A percentile compares a stretch with the other conserved stretches of the same genome.
Evolutionary conservation across 257 asterid species (phyloP).

Genomic region (Nicotiana tabacum): DNA sequence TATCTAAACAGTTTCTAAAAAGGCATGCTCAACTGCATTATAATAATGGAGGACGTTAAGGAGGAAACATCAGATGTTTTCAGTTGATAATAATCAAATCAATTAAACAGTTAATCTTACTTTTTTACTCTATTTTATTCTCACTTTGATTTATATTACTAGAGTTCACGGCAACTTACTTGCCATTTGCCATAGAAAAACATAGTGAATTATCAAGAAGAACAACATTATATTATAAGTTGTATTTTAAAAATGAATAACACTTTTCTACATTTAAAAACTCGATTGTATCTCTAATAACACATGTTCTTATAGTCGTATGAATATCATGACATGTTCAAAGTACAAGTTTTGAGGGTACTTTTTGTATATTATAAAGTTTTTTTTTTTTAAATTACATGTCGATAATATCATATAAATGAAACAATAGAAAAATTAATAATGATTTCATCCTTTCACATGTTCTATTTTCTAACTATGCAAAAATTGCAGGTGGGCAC

Average conservation of each 20-base stretch:
- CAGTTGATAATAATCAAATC: neutral
- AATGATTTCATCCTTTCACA: neutral
- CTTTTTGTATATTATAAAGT: no score
- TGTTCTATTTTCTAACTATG: neutral
- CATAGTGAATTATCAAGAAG: neutral
- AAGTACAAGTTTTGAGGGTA: no score
- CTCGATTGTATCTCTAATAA: neutral
- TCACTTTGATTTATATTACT: neutral
- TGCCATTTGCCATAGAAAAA: neutral
- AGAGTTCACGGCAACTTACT: neutral
- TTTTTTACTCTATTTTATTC: neutral
- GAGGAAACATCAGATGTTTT: slow-evolving; percentile 34
- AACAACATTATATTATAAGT: neutral
- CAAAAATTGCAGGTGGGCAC: slow-evolving; percentile 73
- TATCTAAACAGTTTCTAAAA: slow-evolving; percentile 28
- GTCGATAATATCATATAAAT: no score
- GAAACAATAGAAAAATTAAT: neutral
- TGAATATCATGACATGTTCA: no score
- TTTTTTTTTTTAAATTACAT: no score
- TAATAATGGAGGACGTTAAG: slow-evolving; percentile 34
- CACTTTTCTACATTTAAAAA: no score
- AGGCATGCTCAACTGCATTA: neutral
- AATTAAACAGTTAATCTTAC: neutral
- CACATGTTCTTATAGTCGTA: no score
- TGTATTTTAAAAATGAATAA: no score